Evolutionary conservation across 176 grass and related monocot genomes (phyloP).

Genomic region (Tillandsia leiboldiana): DNA sequence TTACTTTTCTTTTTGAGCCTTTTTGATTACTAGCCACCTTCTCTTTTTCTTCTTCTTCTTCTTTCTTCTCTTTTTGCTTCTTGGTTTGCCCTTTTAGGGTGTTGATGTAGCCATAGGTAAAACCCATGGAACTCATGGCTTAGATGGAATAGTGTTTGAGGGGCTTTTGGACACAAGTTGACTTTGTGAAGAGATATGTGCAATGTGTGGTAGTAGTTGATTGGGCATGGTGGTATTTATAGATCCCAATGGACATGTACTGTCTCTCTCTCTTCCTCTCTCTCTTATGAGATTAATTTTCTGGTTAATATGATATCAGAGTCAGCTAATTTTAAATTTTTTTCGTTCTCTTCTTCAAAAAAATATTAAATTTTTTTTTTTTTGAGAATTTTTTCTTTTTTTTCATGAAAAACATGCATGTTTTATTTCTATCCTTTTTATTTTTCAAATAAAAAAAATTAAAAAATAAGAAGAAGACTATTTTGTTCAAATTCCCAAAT

Average conservation of each 20-base stretch:
- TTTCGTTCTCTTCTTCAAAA: no score
- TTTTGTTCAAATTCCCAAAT: no score
- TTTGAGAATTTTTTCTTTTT: no score
- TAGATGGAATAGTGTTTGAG: not conserved
- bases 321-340: no score
- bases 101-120: constrained; percentile 27
- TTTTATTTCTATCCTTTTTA: no score
- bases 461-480: no score
- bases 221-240: not conserved
- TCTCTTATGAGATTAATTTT: no score
- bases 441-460: no score
- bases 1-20: constrained; percentile 15
- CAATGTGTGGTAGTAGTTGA: not conserved
- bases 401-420: no score
- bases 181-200: constrained; percentile 12
- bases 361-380: no score
- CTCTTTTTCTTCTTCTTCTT: not conserved
- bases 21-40: not conserved
- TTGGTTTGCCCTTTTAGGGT: constrained; percentile 20
- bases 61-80: constrained; percentile 9
- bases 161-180: not conserved
- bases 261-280: no score
- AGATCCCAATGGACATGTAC: not conserved
- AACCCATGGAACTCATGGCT: constrained; percentile 22
- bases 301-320: no score